These are phyloP conservation scores for Carallia brachiata DNA, from an alignment of 345 rosid genomes.

Conservation along the genomic window DNA sequence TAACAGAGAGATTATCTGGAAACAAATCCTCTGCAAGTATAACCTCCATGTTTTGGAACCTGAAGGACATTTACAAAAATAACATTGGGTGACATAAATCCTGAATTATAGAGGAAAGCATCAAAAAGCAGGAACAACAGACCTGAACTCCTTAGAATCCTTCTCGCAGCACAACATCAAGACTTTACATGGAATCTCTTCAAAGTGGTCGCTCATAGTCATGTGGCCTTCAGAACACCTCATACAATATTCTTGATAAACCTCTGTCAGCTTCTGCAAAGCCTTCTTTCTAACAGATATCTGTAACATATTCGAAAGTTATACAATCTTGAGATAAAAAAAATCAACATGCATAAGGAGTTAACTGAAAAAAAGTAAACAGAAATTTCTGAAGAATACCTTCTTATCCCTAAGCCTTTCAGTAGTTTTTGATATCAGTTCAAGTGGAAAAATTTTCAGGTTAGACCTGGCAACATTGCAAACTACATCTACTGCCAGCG, in stretches of 20 bases:
- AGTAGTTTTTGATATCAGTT: slow-evolving; percentile 54
- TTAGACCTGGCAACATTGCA: slow-evolving; percentile 73
- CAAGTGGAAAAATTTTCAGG: slow-evolving; percentile 47
- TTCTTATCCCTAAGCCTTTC: slow-evolving; percentile 97
- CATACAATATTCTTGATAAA: slow-evolving; percentile 76
- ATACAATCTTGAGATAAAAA: background rate
- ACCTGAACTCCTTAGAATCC: slow-evolving; percentile 83
- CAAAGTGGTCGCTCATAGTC: slow-evolving; percentile 50
- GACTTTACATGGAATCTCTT: slow-evolving; percentile 83
- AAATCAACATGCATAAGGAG: background rate
- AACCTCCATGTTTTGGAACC: slow-evolving; percentile 75
- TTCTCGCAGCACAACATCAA: slow-evolving; percentile 78
- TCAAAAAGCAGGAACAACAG: slow-evolving; percentile 24
- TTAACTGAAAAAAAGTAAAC: background rate
- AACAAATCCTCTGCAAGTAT: slow-evolving; percentile 74
- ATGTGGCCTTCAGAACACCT: slow-evolving; percentile 36
- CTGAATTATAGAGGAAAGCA: background rate
- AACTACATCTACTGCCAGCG: slow-evolving; percentile 62
- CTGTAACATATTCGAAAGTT: slow-evolving; percentile 33
- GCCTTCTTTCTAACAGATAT: slow-evolving; percentile 82
- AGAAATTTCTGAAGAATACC: slow-evolving; percentile 36
- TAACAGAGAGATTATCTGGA: slow-evolving; percentile 59
- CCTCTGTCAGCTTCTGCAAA: slow-evolving; percentile 69
- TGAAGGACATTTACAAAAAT: slow-evolving; percentile 27
- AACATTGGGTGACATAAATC: background rate